Evolutionary conservation across 331 rosid species (phyloP).

Genomic region (Arachis monticola): DNA sequence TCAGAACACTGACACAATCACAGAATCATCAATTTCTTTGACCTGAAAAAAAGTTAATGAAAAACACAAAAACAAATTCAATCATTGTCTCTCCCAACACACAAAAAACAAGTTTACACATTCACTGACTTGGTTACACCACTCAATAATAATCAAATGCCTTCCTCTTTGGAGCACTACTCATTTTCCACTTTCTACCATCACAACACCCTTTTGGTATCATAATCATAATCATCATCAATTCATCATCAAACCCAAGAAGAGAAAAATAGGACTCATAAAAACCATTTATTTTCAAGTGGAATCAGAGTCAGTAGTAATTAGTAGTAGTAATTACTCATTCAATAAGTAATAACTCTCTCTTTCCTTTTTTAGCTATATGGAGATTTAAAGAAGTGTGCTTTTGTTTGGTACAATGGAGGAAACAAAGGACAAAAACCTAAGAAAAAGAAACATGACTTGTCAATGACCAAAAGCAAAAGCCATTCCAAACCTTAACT

Average conservation of each 20-base stretch:
- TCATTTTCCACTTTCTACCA: not conserved
- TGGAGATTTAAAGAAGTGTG: slow-evolving; percentile 35
- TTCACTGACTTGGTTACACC: slow-evolving; percentile 35
- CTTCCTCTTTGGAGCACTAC: not conserved
- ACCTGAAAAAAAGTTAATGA: not conserved
- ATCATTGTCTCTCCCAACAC: slow-evolving; percentile 38
- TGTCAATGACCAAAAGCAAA: slow-evolving; percentile 44
- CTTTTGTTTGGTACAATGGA: slow-evolving; percentile 37
- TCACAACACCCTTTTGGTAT: not conserved
- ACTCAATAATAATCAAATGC: not conserved
- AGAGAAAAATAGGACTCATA: not conserved
- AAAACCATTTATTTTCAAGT: not conserved
- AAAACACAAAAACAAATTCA: slow-evolving; percentile 29
- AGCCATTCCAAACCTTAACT: not conserved
- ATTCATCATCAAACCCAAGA: slow-evolving; percentile 9
- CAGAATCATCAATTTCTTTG: not conserved
- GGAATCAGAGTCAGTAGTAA: not conserved
- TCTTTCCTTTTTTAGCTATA: slow-evolving; percentile 18
- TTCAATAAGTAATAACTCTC: not conserved
- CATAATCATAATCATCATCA: not conserved
- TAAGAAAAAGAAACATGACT: slow-evolving; percentile 38
- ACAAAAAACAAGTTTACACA: slow-evolving; percentile 34
- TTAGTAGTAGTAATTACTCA: slow-evolving; percentile 1
- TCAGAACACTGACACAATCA: slow-evolving; percentile 25
- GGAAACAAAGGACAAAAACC: slow-evolving; percentile 45